Percentiles rank a stretch among this genome's conserved stretches.
phyloP scores from a whole-genome alignment of 192 early-diverging fungal species.

The Linnemannia exigua region DNA sequence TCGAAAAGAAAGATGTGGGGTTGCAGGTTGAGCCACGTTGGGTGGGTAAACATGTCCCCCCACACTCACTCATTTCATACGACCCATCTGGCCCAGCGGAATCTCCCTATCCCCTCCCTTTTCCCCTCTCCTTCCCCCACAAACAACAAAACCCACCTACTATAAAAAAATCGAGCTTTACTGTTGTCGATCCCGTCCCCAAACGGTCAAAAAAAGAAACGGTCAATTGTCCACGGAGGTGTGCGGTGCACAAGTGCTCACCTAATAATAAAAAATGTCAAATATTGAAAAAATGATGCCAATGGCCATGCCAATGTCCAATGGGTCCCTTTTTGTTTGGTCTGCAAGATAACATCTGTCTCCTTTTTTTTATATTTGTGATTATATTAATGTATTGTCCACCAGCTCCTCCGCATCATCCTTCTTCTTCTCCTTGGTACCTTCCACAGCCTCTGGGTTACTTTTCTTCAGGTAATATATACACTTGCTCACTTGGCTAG shows the following conservation, averaged over 20 bases:
- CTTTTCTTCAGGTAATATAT: neutral
- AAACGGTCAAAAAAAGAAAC: neutral
- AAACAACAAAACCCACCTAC: neutral
- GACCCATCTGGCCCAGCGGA: neutral
- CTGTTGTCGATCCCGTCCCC: neutral
- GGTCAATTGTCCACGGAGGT: neutral
- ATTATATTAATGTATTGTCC: no score
- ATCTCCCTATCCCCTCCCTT: neutral
- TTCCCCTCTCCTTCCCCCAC: neutral
- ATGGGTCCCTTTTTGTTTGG: neutral
- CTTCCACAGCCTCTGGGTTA: neutral
- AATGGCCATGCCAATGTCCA: neutral
- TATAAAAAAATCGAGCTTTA: no score
- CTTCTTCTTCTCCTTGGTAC: neutral
- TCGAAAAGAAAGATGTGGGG: neutral
- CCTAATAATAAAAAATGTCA: neutral
- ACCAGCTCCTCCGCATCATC: no score
- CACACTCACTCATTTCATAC: neutral
- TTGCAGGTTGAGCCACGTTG: neutral
- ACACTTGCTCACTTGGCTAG: neutral
- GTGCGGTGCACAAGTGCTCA: constrained; percentile 1
- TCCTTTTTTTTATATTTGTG: neutral
- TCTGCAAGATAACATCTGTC: neutral
- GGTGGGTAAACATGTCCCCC: no score
- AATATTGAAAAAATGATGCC: no score